Base-by-base conservation (phyloP, 2,329 filamentous ascomycete species). In the Dactylellina leptospora region DNA sequence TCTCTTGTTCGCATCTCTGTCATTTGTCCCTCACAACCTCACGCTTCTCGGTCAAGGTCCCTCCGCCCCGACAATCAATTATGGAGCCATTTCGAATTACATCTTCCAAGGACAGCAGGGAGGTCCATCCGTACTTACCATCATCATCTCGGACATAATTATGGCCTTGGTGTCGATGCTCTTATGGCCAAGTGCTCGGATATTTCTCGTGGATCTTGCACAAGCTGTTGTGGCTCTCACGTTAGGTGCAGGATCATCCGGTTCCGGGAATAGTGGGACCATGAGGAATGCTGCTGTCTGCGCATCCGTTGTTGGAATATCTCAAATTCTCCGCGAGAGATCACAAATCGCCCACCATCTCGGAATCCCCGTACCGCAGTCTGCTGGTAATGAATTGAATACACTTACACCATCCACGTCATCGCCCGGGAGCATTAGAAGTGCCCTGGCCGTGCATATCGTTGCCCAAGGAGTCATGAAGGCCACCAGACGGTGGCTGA, bases 191-290 rank as follows among this genome's bases (percentile, higher is more conserved):
- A 81, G 82, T 60, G 80, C 82, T 60, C 82, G 84, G 75, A 83
- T 81, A 73, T 81, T 85, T 76, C 80, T 84, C 63, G 77, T 85
- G 68, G 84, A 85, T 74, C 80, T 85, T 30, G 83, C 84, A 40
- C 84, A 85, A 77, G 83, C 83, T 51, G 83, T 85, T 77, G 84
- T 85, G 77, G 84, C 84, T 58, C 82, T 85, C 33, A 83, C 83
- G 23, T 79, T 85, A 25, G 84, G 84, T 73, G 84, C 84, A 48
- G 84, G 83, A 69, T 82, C 83, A 42, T 81, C 83, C 42, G 66
- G 66, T 47, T 82, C 81, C 18, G 82, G 81, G 71, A 82, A 81
- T 71, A 82, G 83, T 25, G 75, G 75, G 38, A 82, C 82, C 28
- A 83, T 83, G 42, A 83, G 83, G 75, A 84, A 83, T 78, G 82